Evolutionary conservation across 23 red algal species (phyloP).

Genomic region (Porphyridium purpureum): DNA sequence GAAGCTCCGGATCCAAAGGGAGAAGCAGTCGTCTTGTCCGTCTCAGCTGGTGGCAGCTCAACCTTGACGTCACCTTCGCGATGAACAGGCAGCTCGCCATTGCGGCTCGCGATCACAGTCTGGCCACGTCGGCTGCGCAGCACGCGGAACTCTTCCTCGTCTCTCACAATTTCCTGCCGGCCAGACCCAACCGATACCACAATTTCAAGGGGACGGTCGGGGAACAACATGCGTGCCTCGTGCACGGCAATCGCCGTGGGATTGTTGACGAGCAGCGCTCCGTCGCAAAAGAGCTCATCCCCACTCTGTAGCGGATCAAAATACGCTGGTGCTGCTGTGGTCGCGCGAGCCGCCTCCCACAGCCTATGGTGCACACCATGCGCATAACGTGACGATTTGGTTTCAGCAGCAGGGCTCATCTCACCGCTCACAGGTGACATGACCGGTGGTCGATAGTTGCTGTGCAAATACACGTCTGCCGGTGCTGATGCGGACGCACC

Average conservation of each 20-base stretch:
- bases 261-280: slow-evolving; percentile 37
- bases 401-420: too few species aligned
- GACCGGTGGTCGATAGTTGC: slow-evolving; percentile 18
- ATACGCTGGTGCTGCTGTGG: slow-evolving; percentile 26
- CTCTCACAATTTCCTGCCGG: slow-evolving; percentile 1
- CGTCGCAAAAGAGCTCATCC: slow-evolving; percentile 29
- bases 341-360: slow-evolving; percentile 22
- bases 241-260: slow-evolving; percentile 27
- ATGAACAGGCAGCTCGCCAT: too few species aligned
- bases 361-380: slow-evolving; percentile 13
- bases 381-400: too few species aligned
- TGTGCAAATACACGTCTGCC: slow-evolving; percentile 14
- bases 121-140: neutral
- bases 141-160: neutral
- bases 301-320: slow-evolving; percentile 22
- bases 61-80: too few species aligned
- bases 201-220: slow-evolving; percentile 9
- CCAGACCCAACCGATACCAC: slow-evolving; percentile 29
- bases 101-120: neutral
- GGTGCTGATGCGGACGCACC: neutral
- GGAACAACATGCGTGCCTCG: slow-evolving; percentile 26
- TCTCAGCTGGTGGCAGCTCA: too few species aligned
- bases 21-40: too few species aligned
- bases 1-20: too few species aligned
- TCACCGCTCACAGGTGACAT: neutral